Conservation (phyloP, 1,284 basidiomycete species). For the Cystobasidium sp. region DNA sequence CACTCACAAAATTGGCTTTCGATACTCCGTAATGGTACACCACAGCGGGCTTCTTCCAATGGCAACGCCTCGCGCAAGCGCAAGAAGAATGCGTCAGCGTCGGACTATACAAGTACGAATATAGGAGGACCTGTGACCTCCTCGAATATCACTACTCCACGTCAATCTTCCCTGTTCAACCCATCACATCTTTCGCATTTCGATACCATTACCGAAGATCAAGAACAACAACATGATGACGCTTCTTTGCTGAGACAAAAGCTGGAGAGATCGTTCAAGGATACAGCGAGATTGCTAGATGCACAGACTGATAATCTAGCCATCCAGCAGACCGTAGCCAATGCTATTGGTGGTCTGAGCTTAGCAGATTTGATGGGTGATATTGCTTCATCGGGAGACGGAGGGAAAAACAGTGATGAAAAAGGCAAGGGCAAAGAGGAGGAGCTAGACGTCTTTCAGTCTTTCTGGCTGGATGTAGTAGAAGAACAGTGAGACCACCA, state of each 20-base stretch:
- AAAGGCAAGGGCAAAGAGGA: slow-evolving; percentile 9
- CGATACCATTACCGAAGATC: slow-evolving; percentile 16
- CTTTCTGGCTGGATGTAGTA: slow-evolving; percentile 41
- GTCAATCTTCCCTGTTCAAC: not conserved
- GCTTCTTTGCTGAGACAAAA: not conserved
- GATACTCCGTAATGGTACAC: slow-evolving; percentile 10
- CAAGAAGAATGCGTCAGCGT: not conserved
- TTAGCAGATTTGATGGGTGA: slow-evolving; percentile 33
- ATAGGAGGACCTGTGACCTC: not conserved
- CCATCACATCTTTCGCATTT: not conserved
- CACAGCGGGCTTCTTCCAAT: slow-evolving; percentile 1
- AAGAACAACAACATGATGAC: slow-evolving; percentile 17
- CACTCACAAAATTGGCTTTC: slow-evolving; percentile 23
- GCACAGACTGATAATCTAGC: slow-evolving; percentile 42
- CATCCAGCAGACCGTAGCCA: slow-evolving; percentile 43
- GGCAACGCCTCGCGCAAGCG: slow-evolving; percentile 3
- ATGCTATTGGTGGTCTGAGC: slow-evolving; percentile 26
- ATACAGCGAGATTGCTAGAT: slow-evolving; percentile 34
- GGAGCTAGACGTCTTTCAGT: slow-evolving; percentile 40
- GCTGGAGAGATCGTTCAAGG: slow-evolving; percentile 31
- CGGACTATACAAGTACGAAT: not conserved
- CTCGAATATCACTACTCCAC: slow-evolving; percentile 16
- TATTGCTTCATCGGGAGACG: not conserved
- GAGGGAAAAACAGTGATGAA: not conserved
- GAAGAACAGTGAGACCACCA: slow-evolving; percentile 33